Evolutionary conservation across 169 alveolate species (phyloP).

Genomic region (Cryptosporidium andersoni): DNA sequence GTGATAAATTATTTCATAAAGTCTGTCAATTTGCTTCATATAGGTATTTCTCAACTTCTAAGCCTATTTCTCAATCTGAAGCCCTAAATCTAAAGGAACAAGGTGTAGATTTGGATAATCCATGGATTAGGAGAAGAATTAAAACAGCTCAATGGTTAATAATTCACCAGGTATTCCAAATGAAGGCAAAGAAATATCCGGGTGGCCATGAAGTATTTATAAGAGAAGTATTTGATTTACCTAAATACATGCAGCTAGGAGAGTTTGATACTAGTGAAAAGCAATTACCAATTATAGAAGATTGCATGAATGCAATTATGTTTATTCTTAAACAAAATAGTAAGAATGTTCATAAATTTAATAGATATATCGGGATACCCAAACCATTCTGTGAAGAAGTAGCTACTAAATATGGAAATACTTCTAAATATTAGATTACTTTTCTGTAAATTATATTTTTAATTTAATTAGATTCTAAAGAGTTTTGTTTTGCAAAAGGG

Average conservation of each 20-base stretch:
- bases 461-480: too few relatives aligned
- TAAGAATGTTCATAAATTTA: too few relatives aligned
- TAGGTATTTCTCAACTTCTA: slow-evolving; percentile 22
- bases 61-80: slow-evolving; percentile 25
- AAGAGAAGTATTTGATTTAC: slow-evolving; percentile 25
- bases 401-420: too few relatives aligned
- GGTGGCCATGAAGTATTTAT: slow-evolving; percentile 32
- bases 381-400: too few relatives aligned
- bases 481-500: too few relatives aligned
- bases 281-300: slow-evolving; percentile 29
- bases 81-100: not conserved
- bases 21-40: slow-evolving; percentile 39
- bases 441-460: too few relatives aligned
- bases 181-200: slow-evolving; percentile 21
- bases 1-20: slow-evolving; percentile 12
- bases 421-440: too few relatives aligned
- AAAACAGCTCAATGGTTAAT: slow-evolving; percentile 51
- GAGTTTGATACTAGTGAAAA: slow-evolving; percentile 38
- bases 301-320: slow-evolving; percentile 34
- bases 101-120: not conserved
- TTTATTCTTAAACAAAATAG: too few relatives aligned
- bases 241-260: slow-evolving; percentile 57
- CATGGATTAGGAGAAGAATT: slow-evolving; percentile 34
- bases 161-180: slow-evolving; percentile 19
- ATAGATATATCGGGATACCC: too few relatives aligned